Percentiles rank a stretch among this genome's conserved stretches.
Conservation (phyloP, 2,329 filamentous ascomycete species). For the Xylaria sp. region DNA sequence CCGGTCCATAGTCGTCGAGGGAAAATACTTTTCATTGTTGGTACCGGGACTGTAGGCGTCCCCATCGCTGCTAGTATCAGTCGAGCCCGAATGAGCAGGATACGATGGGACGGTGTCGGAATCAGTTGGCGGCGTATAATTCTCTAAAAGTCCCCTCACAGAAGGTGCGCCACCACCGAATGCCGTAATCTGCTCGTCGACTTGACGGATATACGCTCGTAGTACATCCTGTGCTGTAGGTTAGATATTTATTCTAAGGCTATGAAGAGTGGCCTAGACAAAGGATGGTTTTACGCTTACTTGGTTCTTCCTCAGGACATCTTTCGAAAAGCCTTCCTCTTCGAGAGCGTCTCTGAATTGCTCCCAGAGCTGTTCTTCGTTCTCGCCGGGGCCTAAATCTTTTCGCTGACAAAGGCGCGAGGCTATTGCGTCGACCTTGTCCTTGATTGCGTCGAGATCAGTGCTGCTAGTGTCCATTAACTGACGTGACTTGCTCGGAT, state of each 20-base stretch:
- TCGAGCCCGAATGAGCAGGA: constrained; percentile 33
- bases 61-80: constrained; percentile 41
- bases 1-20: constrained; percentile 47
- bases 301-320: constrained; percentile 62
- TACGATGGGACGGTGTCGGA: constrained; percentile 38
- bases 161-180: constrained; percentile 54
- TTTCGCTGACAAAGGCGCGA: constrained; percentile 54
- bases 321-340: constrained; percentile 61
- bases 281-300: constrained; percentile 49
- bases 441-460: constrained; percentile 60
- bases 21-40: constrained; percentile 50
- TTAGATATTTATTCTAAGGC: not conserved
- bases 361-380: constrained; percentile 62
- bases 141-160: constrained; percentile 59
- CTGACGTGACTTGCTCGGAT: constrained; percentile 48
- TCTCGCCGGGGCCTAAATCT: constrained; percentile 47
- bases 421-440: constrained; percentile 65
- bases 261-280: not conserved
- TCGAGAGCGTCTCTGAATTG: constrained; percentile 64
- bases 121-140: constrained; percentile 41
- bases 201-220: constrained; percentile 65
- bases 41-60: constrained; percentile 43
- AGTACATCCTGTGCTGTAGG: constrained; percentile 56
- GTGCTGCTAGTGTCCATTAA: constrained; percentile 46
- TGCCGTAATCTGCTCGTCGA: constrained; percentile 56